phyloP scores from a whole-genome alignment of 768 basidiomycete species.

The Calvatia gigantea region DNA sequence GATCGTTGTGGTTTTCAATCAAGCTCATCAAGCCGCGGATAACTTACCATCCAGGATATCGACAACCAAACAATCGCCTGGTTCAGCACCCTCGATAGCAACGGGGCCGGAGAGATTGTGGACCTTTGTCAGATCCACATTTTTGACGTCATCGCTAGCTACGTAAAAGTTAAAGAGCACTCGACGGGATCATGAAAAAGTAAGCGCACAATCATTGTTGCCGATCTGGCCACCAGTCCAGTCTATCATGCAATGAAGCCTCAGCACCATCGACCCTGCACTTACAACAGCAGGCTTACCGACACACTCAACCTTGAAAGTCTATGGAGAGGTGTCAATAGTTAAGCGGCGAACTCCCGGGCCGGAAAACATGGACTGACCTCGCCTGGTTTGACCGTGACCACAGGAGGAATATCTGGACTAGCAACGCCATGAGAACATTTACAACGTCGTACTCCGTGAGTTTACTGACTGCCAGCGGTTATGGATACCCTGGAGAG shows the following conservation, averaged over 20 bases:
- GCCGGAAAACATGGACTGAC: conserved; percentile 22
- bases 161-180: background rate
- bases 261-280: background rate
- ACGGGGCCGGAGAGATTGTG: conserved; percentile 80
- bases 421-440: conserved; percentile 24
- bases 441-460: background rate
- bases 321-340: conserved; percentile 27
- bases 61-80: conserved; percentile 76
- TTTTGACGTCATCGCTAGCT: conserved; percentile 67
- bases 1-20: background rate
- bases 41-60: conserved; percentile 70
- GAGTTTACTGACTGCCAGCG: conserved; percentile 62
- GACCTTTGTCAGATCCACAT: conserved; percentile 60
- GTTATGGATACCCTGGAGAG: conserved; percentile 58
- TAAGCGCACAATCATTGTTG: conserved; percentile 60
- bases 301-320: conserved; percentile 69
- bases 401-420: conserved; percentile 61
- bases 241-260: conserved; percentile 32
- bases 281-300: conserved; percentile 36
- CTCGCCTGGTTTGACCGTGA: conserved; percentile 60
- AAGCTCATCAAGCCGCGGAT: background rate
- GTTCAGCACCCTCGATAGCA: conserved; percentile 71
- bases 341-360: background rate
- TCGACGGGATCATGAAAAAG: background rate
- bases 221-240: conserved; percentile 82